Evolutionary conservation across 1,284 basidiomycete genomes (phyloP), one percentile per base, ranked within the genome.

Genomic region (Apiotrichum brassicae): DNA sequence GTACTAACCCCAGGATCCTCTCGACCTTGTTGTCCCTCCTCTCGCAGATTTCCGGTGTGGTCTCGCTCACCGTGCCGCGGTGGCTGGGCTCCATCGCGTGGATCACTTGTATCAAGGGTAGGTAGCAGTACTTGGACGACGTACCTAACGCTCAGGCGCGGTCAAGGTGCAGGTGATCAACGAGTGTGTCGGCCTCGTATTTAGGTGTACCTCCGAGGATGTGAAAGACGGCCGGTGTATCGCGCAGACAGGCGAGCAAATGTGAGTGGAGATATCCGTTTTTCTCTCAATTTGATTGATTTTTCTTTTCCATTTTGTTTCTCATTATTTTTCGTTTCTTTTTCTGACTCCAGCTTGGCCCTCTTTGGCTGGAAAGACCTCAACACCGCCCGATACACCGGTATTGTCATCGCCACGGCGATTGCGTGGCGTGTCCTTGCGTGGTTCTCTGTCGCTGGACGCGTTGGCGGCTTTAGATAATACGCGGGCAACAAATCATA

Each of bases 141-240:
- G n/a, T 33, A 14, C 23, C 16, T 22, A 22, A 28, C 19, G 14
- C 33, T 14, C 33, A 57, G 60, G 53, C 22, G 68, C 71, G 13
- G 66, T 68, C 6, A 54, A 63, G 14, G 51, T 76, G 12, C 66
- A 73, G 35, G 64, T 75, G 42, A 76, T 77, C 66, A 77, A 77
- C 60, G 75, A 76, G 51, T 61, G 67, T 19, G 37, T 57, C 7
- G 74, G 74, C 5, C 56, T 71, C 9, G 41, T 44, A 13, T 75
- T 77, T 58, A 33, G 66, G 28, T 77, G 76, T 51, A 58, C 72
- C 9, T 22, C 52, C 1, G 64, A 61, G 6, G 60, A 73, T 20
- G 52, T 76, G 4, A 32, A 44, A 6, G 57, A 58, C 1, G 76
- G 75, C 7, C 57, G 59, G 16, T 77, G 76, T 56, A 62, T 75